Evolutionary conservation across 2,329 filamentous ascomycete genomes (phyloP), one percentile per base, ranked within the genome.

Genomic region (Trichoderma sp.): DNA sequence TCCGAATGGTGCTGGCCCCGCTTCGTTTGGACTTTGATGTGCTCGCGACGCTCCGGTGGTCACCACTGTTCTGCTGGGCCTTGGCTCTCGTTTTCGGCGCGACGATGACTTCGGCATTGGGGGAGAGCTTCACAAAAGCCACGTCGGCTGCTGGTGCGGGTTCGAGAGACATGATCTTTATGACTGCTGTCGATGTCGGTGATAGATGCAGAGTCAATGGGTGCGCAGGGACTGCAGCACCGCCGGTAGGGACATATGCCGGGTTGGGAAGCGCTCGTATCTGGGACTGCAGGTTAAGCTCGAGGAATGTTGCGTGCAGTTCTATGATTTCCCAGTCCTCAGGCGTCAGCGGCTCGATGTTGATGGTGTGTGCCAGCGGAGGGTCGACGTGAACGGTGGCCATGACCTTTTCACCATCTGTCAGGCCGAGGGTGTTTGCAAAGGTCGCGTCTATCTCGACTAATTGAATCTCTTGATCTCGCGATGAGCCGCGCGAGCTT

Each of bases 301-400:
- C 97, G 68, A 99, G 88, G 81, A 98, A 99, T 18, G 93, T 97
- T 6, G 97, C 97, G 86, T 99, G 97, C 2, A 99, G 88, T 84
- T 99, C 97, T 80, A 99, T 98, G 80, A 98, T 97, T 85, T 99
- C 97, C 97, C 97, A 99, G 83, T 99, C 97, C 75, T 97, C 95
- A 1, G 96, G 92, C 0, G 97, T 98, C 80, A 98, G 85, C 41
- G 97, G 97, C 83, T 99, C 97, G 80, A 99, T 98, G 82, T 98
- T 95, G 84, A 99, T 93, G 2, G 95, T 98, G 83, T 98, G 95
- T 66, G 95, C 95, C 78, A 97, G 86, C 2, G 95, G 95, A 66
- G 96, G 96, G 82, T 99, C 95, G 77, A 98, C 86, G 83, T 99
- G 97, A 78, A 99, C 88, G 45, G 86, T 88, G 64, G 86, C 87